phyloP scores from a whole-genome alignment of 2,329 filamentous ascomycete species.

The Colletotrichum sp. region DNA sequence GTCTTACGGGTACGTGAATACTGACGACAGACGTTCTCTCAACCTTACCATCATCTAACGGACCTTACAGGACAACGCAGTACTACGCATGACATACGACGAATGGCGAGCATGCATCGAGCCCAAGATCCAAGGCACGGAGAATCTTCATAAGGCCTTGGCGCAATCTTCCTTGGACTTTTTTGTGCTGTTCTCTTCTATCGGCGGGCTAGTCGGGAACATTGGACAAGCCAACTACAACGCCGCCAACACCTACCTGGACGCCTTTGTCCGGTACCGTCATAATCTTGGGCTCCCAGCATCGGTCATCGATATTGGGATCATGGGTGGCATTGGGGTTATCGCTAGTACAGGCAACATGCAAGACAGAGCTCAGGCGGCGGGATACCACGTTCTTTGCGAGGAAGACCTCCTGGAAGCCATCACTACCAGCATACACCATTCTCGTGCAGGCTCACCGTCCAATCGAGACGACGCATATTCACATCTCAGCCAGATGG shows the following conservation, averaged over 20 bases:
- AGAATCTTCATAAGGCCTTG: conserved; percentile 38
- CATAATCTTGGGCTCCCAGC: conserved; percentile 24
- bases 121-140: conserved; percentile 37
- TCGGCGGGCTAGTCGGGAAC: conserved; percentile 28
- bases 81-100: conserved; percentile 39
- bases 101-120: conserved; percentile 29
- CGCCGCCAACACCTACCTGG: conserved; percentile 37
- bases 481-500: neutral
- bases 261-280: conserved; percentile 29
- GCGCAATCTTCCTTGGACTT: conserved; percentile 26
- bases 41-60: conserved; percentile 36
- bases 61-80: conserved; percentile 17
- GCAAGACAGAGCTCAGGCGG: neutral
- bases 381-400: neutral
- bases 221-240: conserved; percentile 38
- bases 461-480: neutral
- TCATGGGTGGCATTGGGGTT: conserved; percentile 13
- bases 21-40: conserved; percentile 31
- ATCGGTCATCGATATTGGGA: conserved; percentile 16
- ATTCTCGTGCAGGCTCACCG: neutral
- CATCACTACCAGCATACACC: neutral
- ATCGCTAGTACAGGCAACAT: conserved; percentile 29
- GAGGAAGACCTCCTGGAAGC: neutral
- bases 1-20: conserved; percentile 33
- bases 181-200: conserved; percentile 32